These are phyloP conservation scores for Stephanodiscus triporus DNA, from an alignment of 108 stramenopile genomes.

Conservation along the genomic window DNA sequence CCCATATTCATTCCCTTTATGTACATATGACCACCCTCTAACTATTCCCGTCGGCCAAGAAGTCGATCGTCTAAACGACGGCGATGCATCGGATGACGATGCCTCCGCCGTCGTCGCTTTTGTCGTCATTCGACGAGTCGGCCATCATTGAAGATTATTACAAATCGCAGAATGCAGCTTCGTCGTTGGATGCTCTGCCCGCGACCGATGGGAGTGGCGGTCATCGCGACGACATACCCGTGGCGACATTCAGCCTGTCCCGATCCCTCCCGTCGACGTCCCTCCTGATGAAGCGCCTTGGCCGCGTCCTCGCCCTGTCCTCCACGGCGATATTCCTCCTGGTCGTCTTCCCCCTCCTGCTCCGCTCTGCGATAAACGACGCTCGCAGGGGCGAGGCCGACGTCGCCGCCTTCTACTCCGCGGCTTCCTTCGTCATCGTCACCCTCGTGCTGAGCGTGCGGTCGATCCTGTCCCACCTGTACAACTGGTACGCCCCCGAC, in stretches of 20 bases:
- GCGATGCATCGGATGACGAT: too few species aligned
- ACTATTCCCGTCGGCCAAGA: too few species aligned
- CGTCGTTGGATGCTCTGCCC: too few species aligned
- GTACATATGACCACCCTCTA: too few species aligned
- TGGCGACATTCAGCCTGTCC: neutral
- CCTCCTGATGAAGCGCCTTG: constrained; percentile 31
- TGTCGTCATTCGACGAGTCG: neutral
- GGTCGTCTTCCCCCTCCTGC: constrained; percentile 40
- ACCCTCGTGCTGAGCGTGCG: constrained; percentile 73
- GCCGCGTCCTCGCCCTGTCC: constrained; percentile 23
- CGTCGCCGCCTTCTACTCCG: constrained; percentile 77
- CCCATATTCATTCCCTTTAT: too few species aligned
- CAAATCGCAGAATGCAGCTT: neutral
- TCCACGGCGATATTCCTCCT: constrained; percentile 42
- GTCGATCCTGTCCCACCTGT: constrained; percentile 74
- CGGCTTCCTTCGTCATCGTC: constrained; percentile 77
- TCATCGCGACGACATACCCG: neutral
- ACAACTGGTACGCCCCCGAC: constrained; percentile 60
- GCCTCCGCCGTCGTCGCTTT: too few species aligned
- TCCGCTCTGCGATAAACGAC: constrained; percentile 40
- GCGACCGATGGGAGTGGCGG: too few species aligned
- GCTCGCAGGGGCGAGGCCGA: constrained; percentile 46
- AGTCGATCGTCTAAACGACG: too few species aligned
- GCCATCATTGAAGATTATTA: neutral
- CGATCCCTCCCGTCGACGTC: constrained; percentile 24